Base-by-base conservation (phyloP, 2,329 filamentous ascomycete genomes). In the Moelleriella libera region DNA sequence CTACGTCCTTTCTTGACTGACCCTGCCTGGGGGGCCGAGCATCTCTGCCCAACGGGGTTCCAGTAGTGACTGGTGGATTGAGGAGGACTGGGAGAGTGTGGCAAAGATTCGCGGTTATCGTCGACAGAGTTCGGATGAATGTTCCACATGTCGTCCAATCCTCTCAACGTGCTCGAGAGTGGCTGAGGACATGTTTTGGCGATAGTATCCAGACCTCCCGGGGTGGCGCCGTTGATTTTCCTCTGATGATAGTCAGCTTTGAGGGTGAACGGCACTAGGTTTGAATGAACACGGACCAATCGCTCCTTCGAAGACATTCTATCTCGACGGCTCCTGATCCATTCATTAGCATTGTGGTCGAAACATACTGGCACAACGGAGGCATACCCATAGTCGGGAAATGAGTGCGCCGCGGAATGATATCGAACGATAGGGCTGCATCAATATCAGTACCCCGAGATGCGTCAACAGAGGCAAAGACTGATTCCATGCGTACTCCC, bases 301-400 rank as follows among this genome's bases (percentile, higher is more conserved):
- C 34, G 9, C 34, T 39, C 9, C 34, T 49, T 47, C 10, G 46
- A 48, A 51, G 48, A 52, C 47, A 54, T 57, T 48, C 50, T 53
- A 50, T 50, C 31, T 41, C 39, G 45, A 42, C 34, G 41, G 50
- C 48, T 56, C 60, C 62, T 51, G 50, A 48, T 42, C 42, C 43
- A 21, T 31, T 43, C 43, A 55, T 55, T 52, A 60, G 55, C 48
- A 48, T 49, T 44, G 34, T 11, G 10, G 40, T 21, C 32, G 28
- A 45, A 29, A 42, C 8, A 45, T 31, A 30, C 6, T 28, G 5
- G 6, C 43, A 11, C 31, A 6, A 29, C 44, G 45, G 51, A 21
- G 48, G 50, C 55, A 47, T 62, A 68, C 65, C 62, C 65, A 68
- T 68, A 68, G 56, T 68, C 65, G 45, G 65, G 65, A 53, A 66